Evolutionary conservation across 2,329 filamentous ascomycete genomes (phyloP), one percentile per base, ranked within the genome.

Genomic region (Phyllosticta citribraziliensis): DNA sequence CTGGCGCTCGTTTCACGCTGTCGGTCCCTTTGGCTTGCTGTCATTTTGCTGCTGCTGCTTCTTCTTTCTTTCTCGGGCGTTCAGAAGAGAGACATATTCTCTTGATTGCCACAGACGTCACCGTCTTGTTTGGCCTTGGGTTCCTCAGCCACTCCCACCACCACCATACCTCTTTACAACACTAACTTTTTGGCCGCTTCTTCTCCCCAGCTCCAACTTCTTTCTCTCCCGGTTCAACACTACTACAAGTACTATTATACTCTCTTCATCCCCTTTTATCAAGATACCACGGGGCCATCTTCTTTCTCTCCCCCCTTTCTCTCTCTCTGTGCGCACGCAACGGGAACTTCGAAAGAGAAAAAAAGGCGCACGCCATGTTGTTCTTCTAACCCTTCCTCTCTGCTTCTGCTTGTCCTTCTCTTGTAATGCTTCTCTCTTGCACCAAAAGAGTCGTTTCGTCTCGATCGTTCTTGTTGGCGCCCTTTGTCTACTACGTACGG

Each of bases 251-350:
- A 9, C 55, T 33, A 24, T n/a, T 24, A 17, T 60, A 11, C 11
- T 52, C 47, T 61, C 47, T 56, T 61, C 50, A 22, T 57, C 60
- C 33, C 33, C 33, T 40, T 14, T 54, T 57, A 35, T 61, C 60
- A 52, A 61, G 60, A 61, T 61, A 61, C 60, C 60, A 61, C 55
- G 60, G 60, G 53, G 47, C 52, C 9, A 10, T 2, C 27, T 40
- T 53, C 56, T 30, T 33, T 56, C 35, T 60, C 54, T 12, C 58
- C 24, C 58, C 30, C 57, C n/a, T 35, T 51, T 22, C 47, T 55
- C 27, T 27, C 55, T 52, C 17, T 24, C 33, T 40, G 8, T 11
- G 33, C 33, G 33, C 33, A 11, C 33, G 33, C 33, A 40, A 12
- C 14, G 33, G 11, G 33, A 17, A 12, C 33, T 9, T 33, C 30